Evolutionary conservation across 2,329 filamentous ascomycete genomes (phyloP).

Genomic region (Emmonsiellopsis sp.): DNA sequence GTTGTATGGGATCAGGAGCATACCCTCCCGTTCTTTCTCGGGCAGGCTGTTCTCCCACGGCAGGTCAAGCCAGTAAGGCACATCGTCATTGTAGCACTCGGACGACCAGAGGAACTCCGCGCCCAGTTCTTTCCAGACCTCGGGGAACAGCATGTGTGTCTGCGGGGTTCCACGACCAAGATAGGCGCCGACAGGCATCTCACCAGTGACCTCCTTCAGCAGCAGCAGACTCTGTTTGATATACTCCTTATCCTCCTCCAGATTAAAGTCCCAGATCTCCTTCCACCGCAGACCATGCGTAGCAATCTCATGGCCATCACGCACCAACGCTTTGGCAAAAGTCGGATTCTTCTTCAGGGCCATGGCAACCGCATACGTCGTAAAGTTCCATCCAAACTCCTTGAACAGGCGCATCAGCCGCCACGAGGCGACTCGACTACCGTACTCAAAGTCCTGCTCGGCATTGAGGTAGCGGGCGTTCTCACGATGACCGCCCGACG

Average conservation of each 20-base stretch:
- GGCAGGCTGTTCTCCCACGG: conserved; percentile 36
- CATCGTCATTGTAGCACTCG: conserved; percentile 47
- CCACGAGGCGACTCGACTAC: conserved; percentile 43
- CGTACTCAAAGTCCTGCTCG: conserved; percentile 46
- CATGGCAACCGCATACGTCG: background rate
- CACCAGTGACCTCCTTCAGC: conserved; percentile 20
- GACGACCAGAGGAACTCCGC: conserved; percentile 41
- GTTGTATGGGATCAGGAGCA: conserved; percentile 47
- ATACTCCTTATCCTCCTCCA: conserved; percentile 25
- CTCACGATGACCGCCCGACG: conserved; percentile 7
- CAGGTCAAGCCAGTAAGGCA: conserved; percentile 49
- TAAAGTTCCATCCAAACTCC: background rate
- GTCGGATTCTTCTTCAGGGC: conserved; percentile 39
- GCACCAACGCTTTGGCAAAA: conserved; percentile 39
- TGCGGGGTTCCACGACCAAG: conserved; percentile 40
- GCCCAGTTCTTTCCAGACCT: conserved; percentile 46
- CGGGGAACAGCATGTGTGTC: conserved; percentile 37
- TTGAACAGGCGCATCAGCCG: conserved; percentile 20
- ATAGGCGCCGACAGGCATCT: conserved; percentile 43
- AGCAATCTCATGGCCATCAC: conserved; percentile 44
- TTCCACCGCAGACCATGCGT: conserved; percentile 45
- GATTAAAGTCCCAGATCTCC: conserved; percentile 39
- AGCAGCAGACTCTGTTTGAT: background rate
- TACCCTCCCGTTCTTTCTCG: conserved; percentile 31
- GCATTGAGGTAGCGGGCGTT: conserved; percentile 28